Percentiles rank a stretch among this genome's conserved stretches.
Conservation (phyloP, 2,329 filamentous ascomycete species). For the Talaromyces funiculosus region DNA sequence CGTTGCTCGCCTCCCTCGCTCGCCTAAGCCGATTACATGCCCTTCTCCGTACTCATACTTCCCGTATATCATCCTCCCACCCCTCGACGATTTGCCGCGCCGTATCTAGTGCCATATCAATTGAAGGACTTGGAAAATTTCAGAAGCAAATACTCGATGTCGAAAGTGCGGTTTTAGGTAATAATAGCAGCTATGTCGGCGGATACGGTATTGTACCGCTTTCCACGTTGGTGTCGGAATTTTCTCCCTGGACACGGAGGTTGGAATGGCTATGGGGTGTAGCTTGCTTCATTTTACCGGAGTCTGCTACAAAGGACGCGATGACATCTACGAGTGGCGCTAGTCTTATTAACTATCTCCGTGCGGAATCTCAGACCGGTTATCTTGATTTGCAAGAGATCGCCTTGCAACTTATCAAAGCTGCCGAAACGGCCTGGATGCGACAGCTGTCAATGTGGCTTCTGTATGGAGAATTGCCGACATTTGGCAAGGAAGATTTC, state of each 20-base stretch:
- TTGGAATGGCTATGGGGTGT: constrained; percentile 83
- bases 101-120: constrained; percentile 70
- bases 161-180: constrained; percentile 68
- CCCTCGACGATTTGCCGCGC: constrained; percentile 80
- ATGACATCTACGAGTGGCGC: constrained; percentile 52
- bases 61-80: constrained; percentile 64
- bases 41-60: constrained; percentile 61
- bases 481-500: constrained; percentile 75
- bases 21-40: constrained; percentile 74
- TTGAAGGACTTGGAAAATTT: constrained; percentile 71
- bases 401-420: constrained; percentile 63
- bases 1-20: constrained; percentile 70
- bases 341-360: constrained; percentile 68
- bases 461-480: constrained; percentile 76
- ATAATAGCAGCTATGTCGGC: constrained; percentile 74
- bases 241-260: constrained; percentile 76
- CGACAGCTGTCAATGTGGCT: constrained; percentile 88
- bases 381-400: constrained; percentile 79
- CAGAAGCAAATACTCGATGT: constrained; percentile 79
- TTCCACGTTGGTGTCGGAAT: constrained; percentile 75
- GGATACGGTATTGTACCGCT: constrained; percentile 91
- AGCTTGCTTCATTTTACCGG: constrained; percentile 60
- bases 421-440: constrained; percentile 86
- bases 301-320: constrained; percentile 25
- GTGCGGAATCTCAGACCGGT: constrained; percentile 74